Evolutionary conservation across 164 flowering plant species (phyloP), one percentile per base, ranked within the genome.

Genomic region (Annona squamosa): DNA sequence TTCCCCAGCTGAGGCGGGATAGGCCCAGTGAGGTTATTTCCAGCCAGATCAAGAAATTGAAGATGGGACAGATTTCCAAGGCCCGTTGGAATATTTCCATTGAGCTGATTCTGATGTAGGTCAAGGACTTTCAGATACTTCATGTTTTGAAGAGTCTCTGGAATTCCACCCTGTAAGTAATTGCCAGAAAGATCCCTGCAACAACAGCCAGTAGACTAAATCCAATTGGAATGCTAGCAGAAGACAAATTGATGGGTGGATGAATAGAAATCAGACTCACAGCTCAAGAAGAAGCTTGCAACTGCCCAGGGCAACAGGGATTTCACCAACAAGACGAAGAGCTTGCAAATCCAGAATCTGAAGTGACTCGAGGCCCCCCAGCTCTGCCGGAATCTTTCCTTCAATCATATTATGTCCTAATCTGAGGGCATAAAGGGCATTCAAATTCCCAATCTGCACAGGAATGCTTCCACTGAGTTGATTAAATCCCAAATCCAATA

Each of bases 121-220:
- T 96, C 97, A 65, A 96, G 94, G 65, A 84, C 77, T 78, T 76
- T 76, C 77, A 96, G 81, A 82, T 87, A 72, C 18, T 92, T 79
- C 86, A 91, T 82, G 84, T 91, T 92, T 86, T 86, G 77, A 46
- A 95, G 77, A 37, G 82, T 81, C 74, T 71, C 71, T 52, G 98
- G 98, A 67, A 95, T 86, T 71, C 81, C 86, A 68, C 98, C 97
- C 18, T 68, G 82, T 77, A 96, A 78, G 2, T 76, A 72, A 83
- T 96, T 96, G 3, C 92, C 91, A n/a, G 95, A 91, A 78, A 91
- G 78, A 81, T 91, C 91, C 90, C 98, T 96, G 93, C 91, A 87
- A 65, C 59, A 83, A 84, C 48, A 83, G 37, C 56, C 47, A 61
- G 74, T 70, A 75, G 13, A 74, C 78, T 71, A 64, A 42, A 78